Conservation (phyloP, 306 rosid species). For the Lathyrus aphaca region DNA sequence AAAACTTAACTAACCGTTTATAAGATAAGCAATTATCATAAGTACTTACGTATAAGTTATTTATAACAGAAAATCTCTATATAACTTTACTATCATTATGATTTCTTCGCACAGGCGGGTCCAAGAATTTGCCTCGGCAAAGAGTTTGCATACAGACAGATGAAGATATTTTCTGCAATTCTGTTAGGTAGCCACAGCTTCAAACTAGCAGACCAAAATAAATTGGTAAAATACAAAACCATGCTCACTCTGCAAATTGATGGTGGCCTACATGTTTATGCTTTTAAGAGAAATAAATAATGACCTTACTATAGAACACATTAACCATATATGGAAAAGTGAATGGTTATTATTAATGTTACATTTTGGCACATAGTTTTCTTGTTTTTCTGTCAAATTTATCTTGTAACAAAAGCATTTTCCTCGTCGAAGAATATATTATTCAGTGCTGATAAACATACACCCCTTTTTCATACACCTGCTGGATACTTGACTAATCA, state of each 20-base stretch:
- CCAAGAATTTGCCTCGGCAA: conserved; percentile 22
- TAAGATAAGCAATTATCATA: too few species aligned
- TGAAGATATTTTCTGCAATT: conserved; percentile 59
- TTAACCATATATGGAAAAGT: neutral
- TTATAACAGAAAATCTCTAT: too few species aligned
- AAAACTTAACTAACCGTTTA: too few species aligned
- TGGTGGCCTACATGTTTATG: conserved; percentile 60
- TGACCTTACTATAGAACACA: neutral
- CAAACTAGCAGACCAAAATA: conserved; percentile 54
- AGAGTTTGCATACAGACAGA: conserved; percentile 46
- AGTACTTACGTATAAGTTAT: too few species aligned
- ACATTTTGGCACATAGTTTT: too few species aligned
- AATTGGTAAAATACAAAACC: conserved; percentile 50
- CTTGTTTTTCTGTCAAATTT: too few species aligned
- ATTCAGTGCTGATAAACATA: too few species aligned
- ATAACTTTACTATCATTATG: neutral
- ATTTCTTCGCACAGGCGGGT: neutral
- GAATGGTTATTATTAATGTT: too few species aligned
- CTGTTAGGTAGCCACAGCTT: conserved; percentile 49
- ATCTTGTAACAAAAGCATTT: too few species aligned
- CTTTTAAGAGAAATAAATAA: conserved; percentile 30
- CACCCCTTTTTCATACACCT: too few species aligned
- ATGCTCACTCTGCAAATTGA: conserved; percentile 65
- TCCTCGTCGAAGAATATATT: too few species aligned
- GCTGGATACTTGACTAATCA: too few species aligned